Base-by-base conservation (phyloP, 345 rosid species). In the Hypericum perforatum region DNA sequence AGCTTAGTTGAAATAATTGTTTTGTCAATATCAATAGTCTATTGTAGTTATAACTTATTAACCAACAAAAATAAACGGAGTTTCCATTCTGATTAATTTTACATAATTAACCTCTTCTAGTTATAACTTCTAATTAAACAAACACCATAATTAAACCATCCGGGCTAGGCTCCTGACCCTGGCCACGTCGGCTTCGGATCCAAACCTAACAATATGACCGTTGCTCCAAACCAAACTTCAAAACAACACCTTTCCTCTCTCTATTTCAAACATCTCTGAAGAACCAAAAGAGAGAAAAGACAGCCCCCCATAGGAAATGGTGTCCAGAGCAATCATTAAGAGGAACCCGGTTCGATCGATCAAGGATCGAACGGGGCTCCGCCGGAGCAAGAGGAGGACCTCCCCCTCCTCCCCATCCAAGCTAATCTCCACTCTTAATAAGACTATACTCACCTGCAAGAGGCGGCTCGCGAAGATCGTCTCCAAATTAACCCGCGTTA, bases 391-490 rank as follows among this genome's bases (percentile, higher is more conserved):
- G 0, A 52, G 66, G 54, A 71, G 60, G 64, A 39, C 16, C 6
- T 22, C 38, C 4, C 7, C 69, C 7, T 62, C 45, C 7, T 9
- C 70, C 41, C 45, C 94, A 3, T 64, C 79, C 57, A 48, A 77
- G 47, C 49, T 91, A 7, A 53, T 91, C 61, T 45, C 84, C 0
- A 56, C 89, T 37, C 75, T 90, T 60, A 84, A 82, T 77, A 82
- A 50, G 61, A 82, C 91, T 7, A 40, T 84, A 6, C 64, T 43
- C 66, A 75, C 71, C 14, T 87, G 89, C 66, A 82, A 71, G 41
- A 78, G 86, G 54, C 89, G 74, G 61, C 69, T 91, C n/a, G 61
- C 68, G 49, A 78, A 66, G 70, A 69, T 91, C 45, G 76, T 87
- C 76, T 75, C 92, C 53, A 78, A 69, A 51, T 53, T 74, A 52